Conservation (phyloP, 2,329 filamentous ascomycete genomes). For the Ascochyta lentis region DNA sequence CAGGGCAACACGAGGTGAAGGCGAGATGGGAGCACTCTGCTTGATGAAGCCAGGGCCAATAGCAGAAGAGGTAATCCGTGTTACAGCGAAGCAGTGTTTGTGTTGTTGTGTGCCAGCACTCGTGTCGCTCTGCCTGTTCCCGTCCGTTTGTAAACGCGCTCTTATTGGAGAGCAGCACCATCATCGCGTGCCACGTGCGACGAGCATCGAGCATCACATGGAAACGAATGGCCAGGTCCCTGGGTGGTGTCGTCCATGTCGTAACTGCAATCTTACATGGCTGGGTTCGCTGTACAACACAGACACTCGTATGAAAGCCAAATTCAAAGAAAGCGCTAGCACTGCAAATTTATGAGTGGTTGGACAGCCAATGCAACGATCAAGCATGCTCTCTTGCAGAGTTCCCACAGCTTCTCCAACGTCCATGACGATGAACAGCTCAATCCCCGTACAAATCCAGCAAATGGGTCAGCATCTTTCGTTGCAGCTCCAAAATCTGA, state of each 20-base stretch:
- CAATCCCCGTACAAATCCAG: constrained; percentile 39
- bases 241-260: neutral
- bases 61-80: neutral
- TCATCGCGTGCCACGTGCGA: constrained; percentile 4
- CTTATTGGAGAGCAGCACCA: constrained; percentile 2
- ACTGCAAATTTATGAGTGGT: too few species aligned
- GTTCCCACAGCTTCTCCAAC: neutral
- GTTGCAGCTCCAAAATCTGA: constrained; percentile 40
- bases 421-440: neutral
- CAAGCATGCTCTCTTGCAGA: neutral
- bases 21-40: constrained; percentile 3
- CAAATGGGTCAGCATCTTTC: constrained; percentile 47
- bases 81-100: constrained; percentile 22
- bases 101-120: constrained; percentile 7
- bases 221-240: neutral
- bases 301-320: too few species aligned
- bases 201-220: neutral
- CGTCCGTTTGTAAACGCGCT: constrained; percentile 7
- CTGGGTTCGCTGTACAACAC: too few species aligned
- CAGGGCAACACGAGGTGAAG: constrained; percentile 1
- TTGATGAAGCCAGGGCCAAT: constrained; percentile 18
- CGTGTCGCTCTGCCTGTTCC: constrained; percentile 4
- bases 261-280: neutral
- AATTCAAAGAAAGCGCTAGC: too few species aligned
- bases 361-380: neutral